phyloP scores from a whole-genome alignment of 2,329 filamentous ascomycete genomes.

The Phialophora tarda region DNA sequence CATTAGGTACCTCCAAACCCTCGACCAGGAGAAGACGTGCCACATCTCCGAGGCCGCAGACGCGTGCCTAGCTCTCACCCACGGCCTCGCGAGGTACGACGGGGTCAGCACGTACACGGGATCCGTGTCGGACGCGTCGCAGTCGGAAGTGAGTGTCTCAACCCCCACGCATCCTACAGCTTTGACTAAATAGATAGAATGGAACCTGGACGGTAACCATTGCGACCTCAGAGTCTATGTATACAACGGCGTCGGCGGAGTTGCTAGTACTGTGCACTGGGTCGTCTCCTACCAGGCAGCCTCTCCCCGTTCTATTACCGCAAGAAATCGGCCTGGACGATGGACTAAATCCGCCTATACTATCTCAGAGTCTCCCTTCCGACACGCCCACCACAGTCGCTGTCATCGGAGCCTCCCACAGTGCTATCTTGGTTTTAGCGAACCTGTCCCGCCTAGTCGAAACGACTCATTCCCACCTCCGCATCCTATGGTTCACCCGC shows the following conservation, averaged over 20 bases:
- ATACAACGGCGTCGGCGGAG: constrained; percentile 40
- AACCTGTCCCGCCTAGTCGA: constrained; percentile 62
- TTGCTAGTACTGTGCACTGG: constrained; percentile 65
- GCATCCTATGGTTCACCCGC: constrained; percentile 68
- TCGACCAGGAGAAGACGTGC: constrained; percentile 64
- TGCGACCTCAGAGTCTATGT: background rate
- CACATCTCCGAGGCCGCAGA: constrained; percentile 64
- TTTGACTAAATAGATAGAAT: background rate
- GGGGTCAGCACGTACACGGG: constrained; percentile 46
- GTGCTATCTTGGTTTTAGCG: constrained; percentile 66
- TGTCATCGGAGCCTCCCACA: constrained; percentile 68
- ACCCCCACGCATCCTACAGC: background rate
- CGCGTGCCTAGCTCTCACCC: constrained; percentile 56
- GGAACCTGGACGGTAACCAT: background rate
- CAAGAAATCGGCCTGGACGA: constrained; percentile 59
- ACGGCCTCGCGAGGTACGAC: constrained; percentile 47
- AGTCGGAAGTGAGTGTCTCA: constrained; percentile 28
- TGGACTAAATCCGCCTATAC: constrained; percentile 53
- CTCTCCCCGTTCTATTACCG: constrained; percentile 51
- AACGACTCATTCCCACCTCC: constrained; percentile 59
- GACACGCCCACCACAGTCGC: constrained; percentile 54
- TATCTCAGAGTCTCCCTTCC: constrained; percentile 45
- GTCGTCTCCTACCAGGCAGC: constrained; percentile 55
- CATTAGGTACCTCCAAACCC: constrained; percentile 57
- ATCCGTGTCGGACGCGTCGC: constrained; percentile 43